Evolutionary conservation across 2,329 filamentous ascomycete species (phyloP).

Genomic region (Aspergillus awamori): DNA sequence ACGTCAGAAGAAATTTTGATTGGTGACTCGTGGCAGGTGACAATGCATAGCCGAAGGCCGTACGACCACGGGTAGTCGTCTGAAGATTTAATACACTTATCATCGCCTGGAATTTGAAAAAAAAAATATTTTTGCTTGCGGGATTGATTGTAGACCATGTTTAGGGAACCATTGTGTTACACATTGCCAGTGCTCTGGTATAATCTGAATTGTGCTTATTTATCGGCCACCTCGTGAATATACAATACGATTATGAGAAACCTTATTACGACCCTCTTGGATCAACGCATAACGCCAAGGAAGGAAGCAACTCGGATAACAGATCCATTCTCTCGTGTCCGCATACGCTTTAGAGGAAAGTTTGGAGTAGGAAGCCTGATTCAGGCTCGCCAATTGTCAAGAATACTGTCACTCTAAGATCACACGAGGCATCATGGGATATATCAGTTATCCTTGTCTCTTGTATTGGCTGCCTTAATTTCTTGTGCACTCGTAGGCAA

Average conservation of each 20-base stretch:
- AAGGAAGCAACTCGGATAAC: neutral
- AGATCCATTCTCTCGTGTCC: neutral
- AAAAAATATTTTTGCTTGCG: too few species aligned
- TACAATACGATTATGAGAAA: neutral
- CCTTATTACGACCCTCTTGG: neutral
- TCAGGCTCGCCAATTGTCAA: neutral
- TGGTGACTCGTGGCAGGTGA: neutral
- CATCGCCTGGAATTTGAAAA: too few species aligned
- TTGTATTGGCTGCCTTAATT: neutral
- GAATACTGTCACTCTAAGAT: neutral
- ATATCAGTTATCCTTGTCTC: neutral
- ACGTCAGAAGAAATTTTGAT: neutral
- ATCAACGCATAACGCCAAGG: neutral
- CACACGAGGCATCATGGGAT: neutral
- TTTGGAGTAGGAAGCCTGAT: neutral
- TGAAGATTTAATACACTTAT: neutral
- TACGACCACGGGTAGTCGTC: neutral
- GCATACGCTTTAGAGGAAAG: neutral
- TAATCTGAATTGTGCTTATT: neutral
- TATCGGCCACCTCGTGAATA: neutral
- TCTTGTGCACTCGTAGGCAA: neutral
- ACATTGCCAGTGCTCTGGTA: neutral
- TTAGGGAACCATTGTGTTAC: neutral
- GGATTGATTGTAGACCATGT: neutral
- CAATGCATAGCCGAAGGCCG: neutral